Conservation (phyloP, 768 basidiomycete species). For the Gymnopilus dilepis region DNA sequence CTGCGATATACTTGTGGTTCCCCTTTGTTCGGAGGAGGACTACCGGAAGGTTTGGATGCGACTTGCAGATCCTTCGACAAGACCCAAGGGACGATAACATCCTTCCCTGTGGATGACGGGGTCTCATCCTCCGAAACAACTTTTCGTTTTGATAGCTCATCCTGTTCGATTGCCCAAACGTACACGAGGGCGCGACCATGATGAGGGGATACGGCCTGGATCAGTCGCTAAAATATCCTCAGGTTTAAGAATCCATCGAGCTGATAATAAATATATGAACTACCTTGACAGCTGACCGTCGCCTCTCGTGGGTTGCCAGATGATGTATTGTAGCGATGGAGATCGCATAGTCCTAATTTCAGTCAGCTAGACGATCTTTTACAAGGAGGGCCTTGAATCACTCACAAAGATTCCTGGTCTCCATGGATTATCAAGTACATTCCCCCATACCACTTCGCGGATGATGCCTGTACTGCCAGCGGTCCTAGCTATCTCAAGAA, state of each 20-base stretch:
- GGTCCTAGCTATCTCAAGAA: slow-evolving; percentile 76
- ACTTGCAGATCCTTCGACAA: slow-evolving; percentile 43
- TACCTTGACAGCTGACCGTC: slow-evolving; percentile 78
- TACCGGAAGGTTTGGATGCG: slow-evolving; percentile 14
- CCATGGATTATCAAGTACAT: slow-evolving; percentile 78
- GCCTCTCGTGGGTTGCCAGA: slow-evolving; percentile 78
- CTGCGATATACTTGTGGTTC: slow-evolving; percentile 69
- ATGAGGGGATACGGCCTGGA: slow-evolving; percentile 64
- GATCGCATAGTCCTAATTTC: slow-evolving; percentile 86
- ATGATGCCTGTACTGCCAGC: slow-evolving; percentile 51
- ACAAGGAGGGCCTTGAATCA: neutral
- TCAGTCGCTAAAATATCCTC: slow-evolving; percentile 59
- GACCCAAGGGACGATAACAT: slow-evolving; percentile 94
- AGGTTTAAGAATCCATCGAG: neutral
- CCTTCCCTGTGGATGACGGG: slow-evolving; percentile 53
- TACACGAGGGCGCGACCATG: slow-evolving; percentile 89
- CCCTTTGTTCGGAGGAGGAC: neutral
- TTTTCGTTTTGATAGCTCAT: slow-evolving; percentile 76
- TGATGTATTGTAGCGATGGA: slow-evolving; percentile 99
- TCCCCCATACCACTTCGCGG: slow-evolving; percentile 82
- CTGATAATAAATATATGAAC: slow-evolving; percentile 14
- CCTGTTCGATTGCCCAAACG: slow-evolving; percentile 97
- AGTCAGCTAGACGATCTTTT: too few relatives aligned
- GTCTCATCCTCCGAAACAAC: slow-evolving; percentile 46
- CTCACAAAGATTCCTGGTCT: slow-evolving; percentile 78